These are phyloP conservation scores for Podosphaera aphanis DNA, from an alignment of 2,329 filamentous ascomycete species.

Conservation along the genomic window DNA sequence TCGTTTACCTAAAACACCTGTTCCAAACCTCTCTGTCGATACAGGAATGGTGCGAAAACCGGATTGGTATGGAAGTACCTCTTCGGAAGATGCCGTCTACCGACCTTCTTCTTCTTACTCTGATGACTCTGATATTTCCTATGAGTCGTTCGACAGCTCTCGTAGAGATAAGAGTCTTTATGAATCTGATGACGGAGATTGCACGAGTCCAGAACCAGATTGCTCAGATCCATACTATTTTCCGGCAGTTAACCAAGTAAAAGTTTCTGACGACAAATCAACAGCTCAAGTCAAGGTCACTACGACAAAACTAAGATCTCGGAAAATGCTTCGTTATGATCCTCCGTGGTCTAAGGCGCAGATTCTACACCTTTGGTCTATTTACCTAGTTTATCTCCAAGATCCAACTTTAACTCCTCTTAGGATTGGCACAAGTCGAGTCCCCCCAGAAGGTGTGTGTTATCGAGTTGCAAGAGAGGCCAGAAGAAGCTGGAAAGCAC, in stretches of 20 bases:
- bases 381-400: constrained; percentile 39
- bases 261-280: constrained; percentile 3
- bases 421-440: constrained; percentile 35
- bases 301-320: constrained; percentile 10
- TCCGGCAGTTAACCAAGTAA: constrained; percentile 11
- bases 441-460: constrained; percentile 42
- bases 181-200: constrained; percentile 31
- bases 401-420: constrained; percentile 46
- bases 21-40: constrained; percentile 15
- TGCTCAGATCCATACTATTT: constrained; percentile 16
- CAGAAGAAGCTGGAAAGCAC: constrained; percentile 42
- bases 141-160: constrained; percentile 31
- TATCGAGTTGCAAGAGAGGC: constrained; percentile 40
- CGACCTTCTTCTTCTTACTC: constrained; percentile 12
- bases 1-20: constrained; percentile 36
- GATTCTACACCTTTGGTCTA: constrained; percentile 42
- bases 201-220: constrained; percentile 26
- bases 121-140: constrained; percentile 27
- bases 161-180: constrained; percentile 28
- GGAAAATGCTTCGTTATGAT: constrained; percentile 16
- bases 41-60: constrained; percentile 7
- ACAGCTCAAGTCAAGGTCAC: neutral
- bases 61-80: constrained; percentile 13
- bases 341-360: constrained; percentile 41
- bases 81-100: constrained; percentile 7